Evolutionary conservation across 192 early-diverging fungal species (phyloP).

Genomic region (Umbelopsis sp.): DNA sequence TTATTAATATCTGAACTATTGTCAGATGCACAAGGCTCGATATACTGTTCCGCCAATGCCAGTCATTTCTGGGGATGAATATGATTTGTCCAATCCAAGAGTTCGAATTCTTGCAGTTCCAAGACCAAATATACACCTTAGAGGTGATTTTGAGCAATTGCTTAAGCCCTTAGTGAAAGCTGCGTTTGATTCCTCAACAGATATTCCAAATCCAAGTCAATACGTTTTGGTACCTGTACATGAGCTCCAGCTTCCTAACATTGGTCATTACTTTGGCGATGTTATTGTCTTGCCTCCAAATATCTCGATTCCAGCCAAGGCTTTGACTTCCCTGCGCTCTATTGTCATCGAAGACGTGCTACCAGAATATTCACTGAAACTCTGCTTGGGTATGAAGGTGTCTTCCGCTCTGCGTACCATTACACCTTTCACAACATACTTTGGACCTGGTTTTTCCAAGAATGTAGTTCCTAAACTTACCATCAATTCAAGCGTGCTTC

Average conservation of each 20-base stretch:
- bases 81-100: slow-evolving; percentile 40
- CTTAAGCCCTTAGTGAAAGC: slow-evolving; percentile 39
- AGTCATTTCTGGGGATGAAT: slow-evolving; percentile 39
- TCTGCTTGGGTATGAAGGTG: slow-evolving; percentile 64
- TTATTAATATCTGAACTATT: background rate
- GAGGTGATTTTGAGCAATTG: slow-evolving; percentile 48
- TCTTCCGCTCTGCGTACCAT: slow-evolving; percentile 68
- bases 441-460: slow-evolving; percentile 55
- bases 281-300: slow-evolving; percentile 41
- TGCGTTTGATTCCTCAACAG: background rate
- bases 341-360: slow-evolving; percentile 44
- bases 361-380: slow-evolving; percentile 48
- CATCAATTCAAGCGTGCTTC: slow-evolving; percentile 39
- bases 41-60: slow-evolving; percentile 56
- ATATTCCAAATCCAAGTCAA: background rate
- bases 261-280: slow-evolving; percentile 47
- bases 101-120: slow-evolving; percentile 57
- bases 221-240: slow-evolving; percentile 61
- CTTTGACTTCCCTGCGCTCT: slow-evolving; percentile 64
- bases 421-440: slow-evolving; percentile 61
- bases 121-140: slow-evolving; percentile 36
- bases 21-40: slow-evolving; percentile 63
- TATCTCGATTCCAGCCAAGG: slow-evolving; percentile 39
- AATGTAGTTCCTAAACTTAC: slow-evolving; percentile 47
- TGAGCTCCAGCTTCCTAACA: slow-evolving; percentile 63